Conservation (phyloP, 2,329 filamentous ascomycete genomes). For the Elsinoe fawcettii region DNA sequence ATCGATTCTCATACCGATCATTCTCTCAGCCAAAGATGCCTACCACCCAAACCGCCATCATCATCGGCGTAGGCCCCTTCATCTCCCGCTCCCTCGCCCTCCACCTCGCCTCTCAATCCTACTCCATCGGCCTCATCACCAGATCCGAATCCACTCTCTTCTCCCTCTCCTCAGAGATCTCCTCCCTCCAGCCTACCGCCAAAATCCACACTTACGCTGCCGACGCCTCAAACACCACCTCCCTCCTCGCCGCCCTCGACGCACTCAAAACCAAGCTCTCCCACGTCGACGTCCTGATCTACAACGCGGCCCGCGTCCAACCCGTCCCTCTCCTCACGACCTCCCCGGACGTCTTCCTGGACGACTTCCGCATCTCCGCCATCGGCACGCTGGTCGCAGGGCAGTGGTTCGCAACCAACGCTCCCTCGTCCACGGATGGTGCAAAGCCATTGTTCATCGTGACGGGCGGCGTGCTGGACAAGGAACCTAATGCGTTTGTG, state of each 20-base stretch:
- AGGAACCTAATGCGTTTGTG: not conserved
- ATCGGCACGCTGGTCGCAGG: slow-evolving; percentile 9
- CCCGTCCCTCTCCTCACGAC: not conserved
- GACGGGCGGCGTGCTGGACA: slow-evolving; percentile 4
- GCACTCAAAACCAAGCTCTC: not conserved
- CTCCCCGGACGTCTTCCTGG: not conserved
- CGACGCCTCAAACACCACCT: not conserved
- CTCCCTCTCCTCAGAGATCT: not conserved
- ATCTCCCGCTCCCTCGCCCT: slow-evolving; percentile 7
- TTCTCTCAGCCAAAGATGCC: not conserved
- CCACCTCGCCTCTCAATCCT: slow-evolving; percentile 1
- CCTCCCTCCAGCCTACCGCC: not conserved
- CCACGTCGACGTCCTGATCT: slow-evolving; percentile 8
- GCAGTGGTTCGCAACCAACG: slow-evolving; percentile 9
- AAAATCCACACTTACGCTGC: not conserved
- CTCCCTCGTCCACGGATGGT: not conserved
- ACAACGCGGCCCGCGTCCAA: slow-evolving; percentile 10
- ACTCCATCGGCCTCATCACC: slow-evolving; percentile 7
- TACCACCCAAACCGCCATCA: slow-evolving; percentile 3
- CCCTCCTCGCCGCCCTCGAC: not conserved
- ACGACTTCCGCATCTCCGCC: not conserved
- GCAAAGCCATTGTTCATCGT: not conserved
- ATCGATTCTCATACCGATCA: not conserved
- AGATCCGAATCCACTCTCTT: not conserved
- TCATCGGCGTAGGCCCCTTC: slow-evolving; percentile 12